A percentile compares a stretch with the other conserved stretches of the same genome.
These are phyloP conservation scores for Zygotorulaspora chibaensis DNA, from an alignment of 805 yeast species.

Conservation along the genomic window DNA sequence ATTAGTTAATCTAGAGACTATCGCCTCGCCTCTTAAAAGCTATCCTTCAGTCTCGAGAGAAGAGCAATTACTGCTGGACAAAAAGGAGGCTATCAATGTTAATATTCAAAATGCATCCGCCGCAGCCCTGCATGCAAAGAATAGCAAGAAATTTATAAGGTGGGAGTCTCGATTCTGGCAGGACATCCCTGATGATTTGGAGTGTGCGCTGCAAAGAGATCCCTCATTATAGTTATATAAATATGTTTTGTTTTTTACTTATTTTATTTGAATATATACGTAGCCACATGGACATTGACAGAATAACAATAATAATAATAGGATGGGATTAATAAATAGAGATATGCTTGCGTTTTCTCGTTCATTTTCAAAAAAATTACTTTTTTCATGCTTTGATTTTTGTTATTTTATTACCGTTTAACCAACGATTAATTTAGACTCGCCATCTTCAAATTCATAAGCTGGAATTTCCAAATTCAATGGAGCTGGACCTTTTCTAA, in stretches of 20 bases:
- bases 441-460: constrained; percentile 74
- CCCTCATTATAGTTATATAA: constrained; percentile 15
- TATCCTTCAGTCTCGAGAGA: constrained; percentile 3
- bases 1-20: constrained; percentile 4
- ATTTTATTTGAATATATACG: constrained; percentile 13
- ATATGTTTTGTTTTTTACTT: constrained; percentile 2
- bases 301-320: constrained; percentile 4
- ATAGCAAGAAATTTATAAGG: constrained; percentile 15
- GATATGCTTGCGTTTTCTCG: constrained; percentile 16
- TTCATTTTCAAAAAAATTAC: constrained; percentile 6
- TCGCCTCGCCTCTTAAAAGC: constrained; percentile 10
- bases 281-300: constrained; percentile 3
- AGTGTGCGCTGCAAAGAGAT: constrained; percentile 8
- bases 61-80: neutral
- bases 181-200: constrained; percentile 37
- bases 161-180: constrained; percentile 35
- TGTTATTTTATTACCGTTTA: constrained; percentile 36
- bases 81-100: constrained; percentile 3
- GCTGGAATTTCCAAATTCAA: constrained; percentile 94
- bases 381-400: constrained; percentile 5
- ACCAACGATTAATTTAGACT: constrained; percentile 80
- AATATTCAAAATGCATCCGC: constrained; percentile 6
- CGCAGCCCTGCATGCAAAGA: constrained; percentile 11
- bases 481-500: constrained; percentile 99
- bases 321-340: constrained; percentile 12